Evolutionary conservation across 768 basidiomycete species (phyloP).

Genomic region (Nidularia sp.): DNA sequence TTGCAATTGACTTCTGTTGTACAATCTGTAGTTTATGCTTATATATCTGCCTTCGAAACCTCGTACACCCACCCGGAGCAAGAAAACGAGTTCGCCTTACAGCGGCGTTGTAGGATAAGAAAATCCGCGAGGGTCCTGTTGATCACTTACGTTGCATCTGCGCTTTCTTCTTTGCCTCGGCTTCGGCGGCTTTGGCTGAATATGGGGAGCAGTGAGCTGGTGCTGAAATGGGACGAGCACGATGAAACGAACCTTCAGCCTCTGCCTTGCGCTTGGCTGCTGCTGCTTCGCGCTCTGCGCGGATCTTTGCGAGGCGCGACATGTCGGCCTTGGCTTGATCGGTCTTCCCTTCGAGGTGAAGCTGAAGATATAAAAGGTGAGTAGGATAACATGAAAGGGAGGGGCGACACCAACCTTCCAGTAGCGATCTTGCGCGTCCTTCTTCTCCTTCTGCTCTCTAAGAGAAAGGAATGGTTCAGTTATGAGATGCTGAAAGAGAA

Average conservation of each 20-base stretch:
- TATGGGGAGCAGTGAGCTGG: slow-evolving; percentile 1
- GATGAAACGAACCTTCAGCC: slow-evolving; percentile 60
- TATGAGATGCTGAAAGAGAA: neutral
- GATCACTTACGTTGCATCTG: slow-evolving; percentile 19
- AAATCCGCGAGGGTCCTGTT: neutral
- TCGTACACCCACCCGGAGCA: neutral
- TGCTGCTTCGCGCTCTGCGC: slow-evolving; percentile 83
- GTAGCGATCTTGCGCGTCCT: slow-evolving; percentile 83
- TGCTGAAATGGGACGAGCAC: neutral
- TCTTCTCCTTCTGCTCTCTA: slow-evolving; percentile 91
- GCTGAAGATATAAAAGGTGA: slow-evolving; percentile 27
- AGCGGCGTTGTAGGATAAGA: neutral
- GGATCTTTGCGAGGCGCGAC: slow-evolving; percentile 79
- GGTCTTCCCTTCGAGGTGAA: slow-evolving; percentile 82
- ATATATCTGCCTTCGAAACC: too few relatives aligned
- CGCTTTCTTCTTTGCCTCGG: slow-evolving; percentile 57
- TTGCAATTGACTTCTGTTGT: too few relatives aligned
- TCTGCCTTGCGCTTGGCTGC: slow-evolving; percentile 88
- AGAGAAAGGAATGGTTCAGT: neutral
- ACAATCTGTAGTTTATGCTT: too few relatives aligned
- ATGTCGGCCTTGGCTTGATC: slow-evolving; percentile 88
- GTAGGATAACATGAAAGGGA: neutral
- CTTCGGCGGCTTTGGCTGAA: slow-evolving; percentile 61
- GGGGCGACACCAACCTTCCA: slow-evolving; percentile 58
- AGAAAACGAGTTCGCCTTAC: neutral